Base-by-base conservation (phyloP, 495 filamentous ascomycete species). In the Penicillium ucsense region DNA sequence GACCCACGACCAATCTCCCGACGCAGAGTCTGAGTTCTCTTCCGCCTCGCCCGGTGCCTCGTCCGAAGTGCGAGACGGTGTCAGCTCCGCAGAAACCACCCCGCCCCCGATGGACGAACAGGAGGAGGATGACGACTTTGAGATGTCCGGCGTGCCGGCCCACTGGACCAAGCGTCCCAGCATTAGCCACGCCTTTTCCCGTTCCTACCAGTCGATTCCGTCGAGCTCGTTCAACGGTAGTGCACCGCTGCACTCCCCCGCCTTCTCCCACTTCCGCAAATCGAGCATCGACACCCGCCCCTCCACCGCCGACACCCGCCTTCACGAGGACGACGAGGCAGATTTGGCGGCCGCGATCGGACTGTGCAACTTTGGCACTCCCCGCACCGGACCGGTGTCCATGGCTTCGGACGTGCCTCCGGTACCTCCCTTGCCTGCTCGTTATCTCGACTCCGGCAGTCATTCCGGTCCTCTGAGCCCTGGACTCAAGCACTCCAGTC, bases 281-380 rank as follows among this genome's bases (percentile, higher is more conserved):
- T 72, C 75, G 50, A 86, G 81, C 71, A 73, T 64, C 67, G 84
- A 63, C 74, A 85, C 51, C 63, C 75, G 63, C 76, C 83, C 47
- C 72, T 83, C 46, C 70, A 85, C 47, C 51, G 82, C 79, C 45
- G 76, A 78, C 34, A 80, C 77, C 3, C 73, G 75, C 31, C 64
- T 82, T 50, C 63, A 65, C 53, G 68, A 70, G 30, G 76, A 74
- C 43, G 79, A 83, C 43, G 91, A 95, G 47, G 68, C 67, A 6
- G 70, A 74, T 46, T 74, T 98, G 47, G 92, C 90, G 5, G 91
- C 92, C 4, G 91, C 91, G 4, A 87, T 95, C 35, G 88, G 91
- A 51, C 70, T 95, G 51, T 96, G 92, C 78, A 94, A 88, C 62
- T 89, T 95, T 58, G 83, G 85, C 37, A 90, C 84, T 45, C 88